phyloP scores from a whole-genome alignment of 2,329 filamentous ascomycete genomes.

The Xylaria sp. region DNA sequence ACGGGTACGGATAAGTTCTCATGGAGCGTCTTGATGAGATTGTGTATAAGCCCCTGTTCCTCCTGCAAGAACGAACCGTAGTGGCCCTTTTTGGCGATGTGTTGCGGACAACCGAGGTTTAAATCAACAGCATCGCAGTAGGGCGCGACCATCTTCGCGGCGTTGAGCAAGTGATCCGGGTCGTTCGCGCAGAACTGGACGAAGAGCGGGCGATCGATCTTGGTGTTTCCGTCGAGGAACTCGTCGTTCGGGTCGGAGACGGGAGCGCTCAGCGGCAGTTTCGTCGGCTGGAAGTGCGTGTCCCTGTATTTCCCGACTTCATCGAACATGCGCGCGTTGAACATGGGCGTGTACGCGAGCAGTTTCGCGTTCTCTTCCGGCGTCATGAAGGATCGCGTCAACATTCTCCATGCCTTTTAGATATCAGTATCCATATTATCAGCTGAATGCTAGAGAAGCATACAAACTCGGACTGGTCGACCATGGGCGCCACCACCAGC shows the following conservation, averaged over 20 bases:
- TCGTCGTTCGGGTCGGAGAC: slow-evolving; percentile 23
- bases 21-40: slow-evolving; percentile 80
- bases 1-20: slow-evolving; percentile 73
- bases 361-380: slow-evolving; percentile 58
- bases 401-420: slow-evolving; percentile 83
- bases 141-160: slow-evolving; percentile 71
- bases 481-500: slow-evolving; percentile 91
- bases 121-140: slow-evolving; percentile 94
- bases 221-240: slow-evolving; percentile 82
- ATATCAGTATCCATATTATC: slow-evolving; percentile 7
- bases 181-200: slow-evolving; percentile 96
- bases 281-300: slow-evolving; percentile 70
- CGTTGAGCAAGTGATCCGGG: slow-evolving; percentile 69
- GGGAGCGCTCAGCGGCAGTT: slow-evolving; percentile 23
- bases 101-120: slow-evolving; percentile 93
- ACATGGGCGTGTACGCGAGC: slow-evolving; percentile 91
- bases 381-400: slow-evolving; percentile 86
- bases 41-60: slow-evolving; percentile 75
- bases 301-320: slow-evolving; percentile 72
- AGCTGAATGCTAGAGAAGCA: slow-evolving; percentile 31
- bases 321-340: slow-evolving; percentile 83
- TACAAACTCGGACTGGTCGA: slow-evolving; percentile 97
- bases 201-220: slow-evolving; percentile 80
- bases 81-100: slow-evolving; percentile 82
- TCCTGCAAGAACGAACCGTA: slow-evolving; percentile 96